Evolutionary conservation across 257 asterid species (phyloP).

Genomic region (Solanum appendiculatum): DNA sequence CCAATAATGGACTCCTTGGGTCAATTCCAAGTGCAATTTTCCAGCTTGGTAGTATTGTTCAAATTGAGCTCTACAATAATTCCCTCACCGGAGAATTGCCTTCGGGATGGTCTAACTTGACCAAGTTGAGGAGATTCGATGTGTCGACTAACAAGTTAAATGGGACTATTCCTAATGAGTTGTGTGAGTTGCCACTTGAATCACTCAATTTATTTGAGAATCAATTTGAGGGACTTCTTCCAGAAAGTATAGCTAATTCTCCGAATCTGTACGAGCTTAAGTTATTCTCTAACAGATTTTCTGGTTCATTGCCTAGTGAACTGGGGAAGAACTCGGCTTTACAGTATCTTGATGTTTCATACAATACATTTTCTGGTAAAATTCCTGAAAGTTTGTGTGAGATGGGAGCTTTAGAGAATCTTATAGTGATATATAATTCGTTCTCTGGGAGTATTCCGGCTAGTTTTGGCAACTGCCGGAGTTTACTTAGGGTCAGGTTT

Average conservation of each 20-base stretch:
- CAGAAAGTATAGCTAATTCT: constrained; percentile 55
- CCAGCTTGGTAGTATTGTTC: constrained; percentile 43
- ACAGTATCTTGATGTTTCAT: constrained; percentile 39
- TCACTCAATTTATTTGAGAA: constrained; percentile 57
- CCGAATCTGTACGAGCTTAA: constrained; percentile 47
- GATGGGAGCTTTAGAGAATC: constrained; percentile 33
- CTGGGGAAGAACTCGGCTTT: constrained; percentile 66
- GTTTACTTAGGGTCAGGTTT: constrained; percentile 46
- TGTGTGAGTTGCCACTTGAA: constrained; percentile 62
- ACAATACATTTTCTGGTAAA: constrained; percentile 35
- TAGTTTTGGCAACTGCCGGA: constrained; percentile 45
- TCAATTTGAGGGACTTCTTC: constrained; percentile 50
- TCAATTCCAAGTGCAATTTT: constrained; percentile 32
- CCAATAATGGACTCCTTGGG: constrained; percentile 46
- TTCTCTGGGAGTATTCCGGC: constrained; percentile 59
- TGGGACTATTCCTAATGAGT: constrained; percentile 58
- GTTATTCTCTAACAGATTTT: constrained; percentile 36
- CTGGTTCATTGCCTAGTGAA: constrained; percentile 52
- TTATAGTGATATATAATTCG: constrained; percentile 32
- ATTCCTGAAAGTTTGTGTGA: constrained; percentile 53
- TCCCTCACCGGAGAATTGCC: constrained; percentile 47
- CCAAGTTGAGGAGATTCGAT: constrained; percentile 55
- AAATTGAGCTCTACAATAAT: constrained; percentile 64
- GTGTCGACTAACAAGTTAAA: constrained; percentile 46
- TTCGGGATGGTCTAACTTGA: constrained; percentile 64